These are phyloP conservation scores for Yamadazyma akitaensis DNA, from an alignment of 805 yeast species.

Conservation along the genomic window DNA sequence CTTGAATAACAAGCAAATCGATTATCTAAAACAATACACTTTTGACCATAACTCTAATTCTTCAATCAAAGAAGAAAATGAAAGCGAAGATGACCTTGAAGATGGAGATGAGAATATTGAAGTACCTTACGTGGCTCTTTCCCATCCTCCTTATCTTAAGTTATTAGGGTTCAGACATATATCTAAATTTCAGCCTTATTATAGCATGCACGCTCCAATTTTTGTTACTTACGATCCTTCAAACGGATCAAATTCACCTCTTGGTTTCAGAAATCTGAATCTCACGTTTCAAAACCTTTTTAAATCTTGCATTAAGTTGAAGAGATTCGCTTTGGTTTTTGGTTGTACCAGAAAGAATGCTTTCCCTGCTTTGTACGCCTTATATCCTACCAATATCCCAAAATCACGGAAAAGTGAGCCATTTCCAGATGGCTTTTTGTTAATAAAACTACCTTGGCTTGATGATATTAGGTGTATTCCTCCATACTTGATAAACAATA, in stretches of 20 bases:
- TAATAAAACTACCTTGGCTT: conserved; percentile 65
- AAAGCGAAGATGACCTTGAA: conserved; percentile 8
- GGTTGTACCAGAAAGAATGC: conserved; percentile 57
- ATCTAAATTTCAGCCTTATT: conserved; percentile 44
- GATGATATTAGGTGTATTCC: conserved; percentile 77
- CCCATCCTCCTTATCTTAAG: conserved; percentile 50
- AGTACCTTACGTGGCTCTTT: conserved; percentile 14
- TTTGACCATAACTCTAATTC: conserved; percentile 28
- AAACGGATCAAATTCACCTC: conserved; percentile 25
- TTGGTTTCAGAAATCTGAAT: conserved; percentile 57
- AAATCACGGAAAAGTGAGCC: conserved; percentile 18
- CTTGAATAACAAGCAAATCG: conserved; percentile 22
- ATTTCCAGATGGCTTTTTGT: conserved; percentile 69
- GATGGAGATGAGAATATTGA: conserved; percentile 17
- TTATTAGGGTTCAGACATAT: conserved; percentile 64
- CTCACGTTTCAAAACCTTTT: conserved; percentile 67
- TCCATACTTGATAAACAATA: conserved; percentile 20
- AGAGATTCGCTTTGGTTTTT: conserved; percentile 67
- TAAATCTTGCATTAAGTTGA: conserved; percentile 49
- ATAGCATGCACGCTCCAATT: conserved; percentile 51
- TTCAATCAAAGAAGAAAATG: conserved; percentile 9
- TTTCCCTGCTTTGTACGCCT: conserved; percentile 53
- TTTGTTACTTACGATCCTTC: conserved; percentile 67
- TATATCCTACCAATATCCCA: conserved; percentile 50
- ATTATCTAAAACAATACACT: conserved; percentile 28